Base-by-base conservation (phyloP, 331 rosid genomes). In the Quercus tomentella region DNA sequence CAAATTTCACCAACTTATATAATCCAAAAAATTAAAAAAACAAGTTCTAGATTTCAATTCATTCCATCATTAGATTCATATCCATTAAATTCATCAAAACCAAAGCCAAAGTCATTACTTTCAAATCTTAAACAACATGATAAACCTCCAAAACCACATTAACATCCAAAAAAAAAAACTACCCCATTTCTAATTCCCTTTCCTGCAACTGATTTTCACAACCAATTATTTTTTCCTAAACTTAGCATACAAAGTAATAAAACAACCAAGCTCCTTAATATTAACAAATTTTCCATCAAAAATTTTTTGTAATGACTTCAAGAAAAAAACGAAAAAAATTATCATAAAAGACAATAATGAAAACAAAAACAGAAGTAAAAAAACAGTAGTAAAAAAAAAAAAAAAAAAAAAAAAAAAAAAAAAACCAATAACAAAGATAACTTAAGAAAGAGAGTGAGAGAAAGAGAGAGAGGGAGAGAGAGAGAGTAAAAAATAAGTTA, bases 201-300 rank as follows among this genome's bases (percentile, higher is more conserved):
- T 49, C 54, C 54, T 51, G 33, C 12, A 1, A 67, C 52, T 70
- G 52, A 61, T 73, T 30, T 72, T 54, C 33, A 21, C 25, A 62
- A 35, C 77, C 82, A 85, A 79, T 57, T 26, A 43, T 35, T 57
- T 49, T 61, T n/a, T 52, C 69, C 25, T 52, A 26, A 57, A 70
- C 15, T 51, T 41, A 30, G 61, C 33, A 30, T 16, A 26, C 37
- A 58, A 56, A 2, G 26, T 35, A 4, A 22, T 43, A 58, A 65
- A 2, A 37, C 52, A 4, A 22, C 45, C 8, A 54, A 21, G 78
- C 66, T 22, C 56, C 75, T 4, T 37, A 21, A 18, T 17, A 61
- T 49, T 10, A 23, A 5, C 15, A 37, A 61, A 74, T 41, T 33
- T 10, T 6, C 31, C 74, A 16, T 37, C 35, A 57, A 41, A 41